Base-by-base conservation (phyloP, 768 basidiomycete species). In the Tephrocybe sp. region DNA sequence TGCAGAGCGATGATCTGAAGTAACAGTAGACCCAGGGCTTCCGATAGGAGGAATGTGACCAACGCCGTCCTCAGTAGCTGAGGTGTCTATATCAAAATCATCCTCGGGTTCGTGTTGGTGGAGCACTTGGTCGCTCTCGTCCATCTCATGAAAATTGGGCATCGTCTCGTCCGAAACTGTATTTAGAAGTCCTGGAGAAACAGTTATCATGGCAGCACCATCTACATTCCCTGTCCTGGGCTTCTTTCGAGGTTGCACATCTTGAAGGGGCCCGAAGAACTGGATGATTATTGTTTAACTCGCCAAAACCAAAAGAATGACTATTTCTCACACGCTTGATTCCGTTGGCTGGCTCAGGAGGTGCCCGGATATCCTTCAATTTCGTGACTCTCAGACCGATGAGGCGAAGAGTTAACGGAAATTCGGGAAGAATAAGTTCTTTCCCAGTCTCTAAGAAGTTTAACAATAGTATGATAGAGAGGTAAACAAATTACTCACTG, bases 381-480 rank as follows among this genome's bases (percentile, higher is more conserved):
- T 91, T 94, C 3, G 91, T 94, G 9, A 95, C 76, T 38, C 94
- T 75, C 22, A 99, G 69, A 4, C 95, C 95, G 55, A 99, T 86
- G 18, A 99, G 73, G 25, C 95, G 79, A 19, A 98, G 69, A 24
- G 78, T 82, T 23, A 94, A 64, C 0, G 92, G 92, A 29, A 89
- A 67, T 65, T 94, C 93, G 6, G 86, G 78, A 49, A 85, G 74
- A 12, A 99, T 72, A 11, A 97, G 74, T 47, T 91, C 88, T 57
- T 86, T 84, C 6, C 92, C 94, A 43, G 82, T 83, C 83, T 92
- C 33, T 4, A 21, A 47, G 24, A 13, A 22, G 45, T 30, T 49
- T 51, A 55, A 51, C 57, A 43, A 37, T 55, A 19, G n/a, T 22
- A 29, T 22, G 22, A 47, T 15, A 22, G 30, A 42, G 57, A 31